phyloP scores from a whole-genome alignment of 805 yeast genomes.

The Saccharomycopsis sp. region DNA sequence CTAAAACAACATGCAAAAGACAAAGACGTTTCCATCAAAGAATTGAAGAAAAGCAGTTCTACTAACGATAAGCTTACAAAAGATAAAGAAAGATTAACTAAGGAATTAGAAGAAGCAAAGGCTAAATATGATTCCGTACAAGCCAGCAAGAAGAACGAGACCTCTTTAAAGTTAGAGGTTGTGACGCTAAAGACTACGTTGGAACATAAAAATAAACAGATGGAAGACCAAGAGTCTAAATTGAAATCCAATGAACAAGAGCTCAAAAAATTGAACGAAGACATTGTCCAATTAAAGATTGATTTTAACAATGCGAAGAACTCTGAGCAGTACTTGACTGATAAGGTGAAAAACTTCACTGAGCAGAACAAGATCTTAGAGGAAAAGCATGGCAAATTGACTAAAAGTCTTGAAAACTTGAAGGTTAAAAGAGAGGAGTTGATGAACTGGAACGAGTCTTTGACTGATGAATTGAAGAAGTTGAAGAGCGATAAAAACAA shows the following conservation, averaged over 20 bases:
- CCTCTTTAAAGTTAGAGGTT: conserved; percentile 42
- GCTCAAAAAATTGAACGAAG: conserved; percentile 34
- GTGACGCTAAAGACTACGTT: conserved; percentile 40
- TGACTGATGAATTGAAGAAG: conserved; percentile 36
- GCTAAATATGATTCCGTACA: conserved; percentile 3
- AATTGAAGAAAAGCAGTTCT: conserved; percentile 30
- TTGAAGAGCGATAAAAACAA: conserved; percentile 33
- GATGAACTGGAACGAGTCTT: conserved; percentile 35
- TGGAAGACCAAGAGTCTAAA: conserved; percentile 33
- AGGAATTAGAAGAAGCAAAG: conserved; percentile 36
- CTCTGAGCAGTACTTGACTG: conserved; percentile 28
- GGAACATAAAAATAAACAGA: conserved; percentile 38
- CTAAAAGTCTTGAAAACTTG: conserved; percentile 27
- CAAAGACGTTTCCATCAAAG: conserved; percentile 9
- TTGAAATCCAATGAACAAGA: conserved; percentile 35
- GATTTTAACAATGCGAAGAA: conserved; percentile 35
- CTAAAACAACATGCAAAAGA: conserved; percentile 26
- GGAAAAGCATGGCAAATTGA: conserved; percentile 29
- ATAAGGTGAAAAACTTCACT: conserved; percentile 30
- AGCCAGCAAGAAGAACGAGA: conserved; percentile 30
- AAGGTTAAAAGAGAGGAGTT: conserved; percentile 31
- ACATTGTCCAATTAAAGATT: conserved; percentile 35
- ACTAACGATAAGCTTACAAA: conserved; percentile 28
- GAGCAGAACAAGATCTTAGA: conserved; percentile 35
- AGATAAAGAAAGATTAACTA: conserved; percentile 32